A percentile compares a stretch with the other conserved stretches of the same genome.
These are phyloP conservation scores for Penicillium lagena DNA, from an alignment of 495 filamentous ascomycete species.

Conservation along the genomic window DNA sequence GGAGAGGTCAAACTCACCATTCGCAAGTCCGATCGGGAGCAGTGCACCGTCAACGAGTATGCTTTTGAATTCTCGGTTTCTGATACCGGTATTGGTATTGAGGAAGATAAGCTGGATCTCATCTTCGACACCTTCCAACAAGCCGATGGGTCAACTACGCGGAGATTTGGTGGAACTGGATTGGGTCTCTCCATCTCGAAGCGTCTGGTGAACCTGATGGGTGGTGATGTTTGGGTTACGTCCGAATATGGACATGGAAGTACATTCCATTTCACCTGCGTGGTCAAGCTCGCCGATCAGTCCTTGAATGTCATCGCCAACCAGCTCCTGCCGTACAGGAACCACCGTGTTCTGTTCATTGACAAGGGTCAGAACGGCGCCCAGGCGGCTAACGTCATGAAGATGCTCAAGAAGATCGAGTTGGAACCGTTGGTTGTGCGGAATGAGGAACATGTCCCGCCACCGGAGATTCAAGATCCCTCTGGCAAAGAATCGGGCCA, in stretches of 20 bases:
- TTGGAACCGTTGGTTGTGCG: conserved; percentile 78
- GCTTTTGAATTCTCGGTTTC: conserved; percentile 95
- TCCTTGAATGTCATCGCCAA: conserved; percentile 76
- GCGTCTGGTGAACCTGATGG: conserved; percentile 93
- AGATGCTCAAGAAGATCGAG: conserved; percentile 73
- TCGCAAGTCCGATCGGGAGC: conserved; percentile 59
- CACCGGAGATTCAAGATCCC: conserved; percentile 51
- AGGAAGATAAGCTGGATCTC: conserved; percentile 89
- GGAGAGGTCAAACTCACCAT: conserved; percentile 96
- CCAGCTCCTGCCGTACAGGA: conserved; percentile 81
- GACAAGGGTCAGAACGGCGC: conserved; percentile 80
- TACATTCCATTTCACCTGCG: conserved; percentile 96
- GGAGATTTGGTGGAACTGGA: conserved; percentile 94
- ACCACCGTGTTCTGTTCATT: conserved; percentile 86
- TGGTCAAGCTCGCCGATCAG: conserved; percentile 77
- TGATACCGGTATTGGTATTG: conserved; percentile 97
- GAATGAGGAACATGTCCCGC: conserved; percentile 53
- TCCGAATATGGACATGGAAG: conserved; percentile 90
- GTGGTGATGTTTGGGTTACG: conserved; percentile 94
- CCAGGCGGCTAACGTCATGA: conserved; percentile 66
- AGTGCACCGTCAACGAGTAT: conserved; percentile 69
- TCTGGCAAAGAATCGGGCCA: conserved; percentile 53
- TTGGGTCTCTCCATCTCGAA: conserved; percentile 95
- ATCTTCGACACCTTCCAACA: conserved; percentile 99
- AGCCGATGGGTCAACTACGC: conserved; percentile 94